Base-by-base conservation (phyloP, 805 yeast genomes). In the Wickerhamiella sergipiensis region DNA sequence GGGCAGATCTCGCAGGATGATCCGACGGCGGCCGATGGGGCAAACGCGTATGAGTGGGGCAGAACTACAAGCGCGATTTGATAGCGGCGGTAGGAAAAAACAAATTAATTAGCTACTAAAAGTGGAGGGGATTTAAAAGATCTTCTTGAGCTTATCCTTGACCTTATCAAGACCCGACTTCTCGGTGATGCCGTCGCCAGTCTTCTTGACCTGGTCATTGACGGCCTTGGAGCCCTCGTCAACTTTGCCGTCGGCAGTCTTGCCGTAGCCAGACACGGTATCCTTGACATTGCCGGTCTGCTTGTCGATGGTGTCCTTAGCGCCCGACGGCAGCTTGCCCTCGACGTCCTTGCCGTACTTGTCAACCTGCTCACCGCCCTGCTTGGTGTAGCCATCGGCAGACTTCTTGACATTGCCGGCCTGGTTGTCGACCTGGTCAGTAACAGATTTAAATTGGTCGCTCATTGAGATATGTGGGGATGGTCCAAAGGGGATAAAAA, bases 101-200 rank as follows among this genome's bases (percentile, higher is more conserved):
- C 33, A 29, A 29, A 29, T 29, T 29, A 29, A 29, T 12, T 29
- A 29, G 15, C 33, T 9, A 29, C 33, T 29, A 29, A 24, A 24
- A 24, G 5, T n/a, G n/a, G 26, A 24, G 33, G 9, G 15, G 15
- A 29, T 29, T 36, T 50, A 39, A 36, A 50, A 50, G 26, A 50
- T 21, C 46, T 50, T 50, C 52, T 50, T 50, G 49, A 50, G 21
- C 49, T 50, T 50, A 31, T 33, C 46, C 52, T 50, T 50, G 49
- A 50, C 12, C 52, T 45, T 50, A 43, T 26, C 36, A 6, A 50
- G 24, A 38, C 44, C 44, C 6, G 19, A 12, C 33, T 43, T 26
- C 17, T 24, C 21, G 8, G 17, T 45, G 15, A 29, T 12, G 15
- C 9, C 33, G n/a, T 45, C 39, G 24, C 38, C 39, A n/a, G 47